Conservation (phyloP, 2,329 filamentous ascomycete genomes). For the Leptographium procerum region DNA sequence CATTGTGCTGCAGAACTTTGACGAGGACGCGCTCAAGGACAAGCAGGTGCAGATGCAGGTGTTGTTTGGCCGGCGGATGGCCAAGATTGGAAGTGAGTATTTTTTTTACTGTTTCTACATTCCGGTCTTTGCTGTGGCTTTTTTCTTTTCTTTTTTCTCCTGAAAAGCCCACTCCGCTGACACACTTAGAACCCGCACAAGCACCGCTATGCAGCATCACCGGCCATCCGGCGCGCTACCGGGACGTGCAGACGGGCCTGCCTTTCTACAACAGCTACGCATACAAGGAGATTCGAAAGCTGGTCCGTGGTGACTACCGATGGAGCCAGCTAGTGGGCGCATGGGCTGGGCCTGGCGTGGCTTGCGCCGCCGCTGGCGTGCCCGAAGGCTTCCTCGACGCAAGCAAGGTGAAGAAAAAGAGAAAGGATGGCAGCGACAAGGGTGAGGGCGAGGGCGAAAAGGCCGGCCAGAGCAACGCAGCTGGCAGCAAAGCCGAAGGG, state of each 20-base stretch:
- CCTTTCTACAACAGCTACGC: conserved; percentile 70
- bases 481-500: not conserved
- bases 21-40: conserved; percentile 43
- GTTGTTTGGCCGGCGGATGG: conserved; percentile 48
- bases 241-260: conserved; percentile 74
- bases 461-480: not conserved
- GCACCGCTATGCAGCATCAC: conserved; percentile 67
- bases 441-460: not conserved
- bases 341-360: conserved; percentile 59
- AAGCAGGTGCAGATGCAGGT: conserved; percentile 46
- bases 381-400: conserved; percentile 57
- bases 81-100: conserved; percentile 40
- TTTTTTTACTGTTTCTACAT: not conserved
- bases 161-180: not conserved
- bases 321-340: conserved; percentile 76
- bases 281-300: conserved; percentile 69
- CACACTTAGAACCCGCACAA: conserved; percentile 35
- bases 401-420: conserved; percentile 11
- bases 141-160: not conserved
- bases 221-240: conserved; percentile 67
- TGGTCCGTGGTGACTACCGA: conserved; percentile 61
- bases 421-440: not conserved
- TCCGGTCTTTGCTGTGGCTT: not conserved
- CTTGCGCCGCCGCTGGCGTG: conserved; percentile 60
- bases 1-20: conserved; percentile 50